A percentile compares a stretch with the other conserved stretches of the same genome.
Conservation (phyloP, 2,329 filamentous ascomycete genomes). For the Knoxdaviesia proteae region DNA sequence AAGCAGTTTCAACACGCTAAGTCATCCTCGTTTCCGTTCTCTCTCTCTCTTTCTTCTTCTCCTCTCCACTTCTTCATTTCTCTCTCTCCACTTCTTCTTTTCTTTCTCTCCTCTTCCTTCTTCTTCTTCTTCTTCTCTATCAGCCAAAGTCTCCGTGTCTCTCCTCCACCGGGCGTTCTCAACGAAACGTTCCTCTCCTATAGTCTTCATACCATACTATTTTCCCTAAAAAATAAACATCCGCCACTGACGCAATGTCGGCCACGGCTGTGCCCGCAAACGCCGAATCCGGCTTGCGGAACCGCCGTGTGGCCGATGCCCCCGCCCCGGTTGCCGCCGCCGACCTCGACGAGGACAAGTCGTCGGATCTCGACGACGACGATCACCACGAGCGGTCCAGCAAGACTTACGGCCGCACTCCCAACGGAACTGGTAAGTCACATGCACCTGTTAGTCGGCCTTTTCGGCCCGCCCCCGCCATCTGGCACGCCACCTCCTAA, state of each 20-base stretch:
- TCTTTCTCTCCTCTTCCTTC: not conserved
- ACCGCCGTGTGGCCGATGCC: conserved; percentile 2
- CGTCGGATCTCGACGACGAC: conserved; percentile 22
- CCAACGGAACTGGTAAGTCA: conserved; percentile 60
- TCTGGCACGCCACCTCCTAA: too few species aligned
- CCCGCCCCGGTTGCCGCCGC: conserved; percentile 1
- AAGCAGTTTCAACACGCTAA: not conserved
- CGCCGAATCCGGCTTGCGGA: conserved; percentile 1
- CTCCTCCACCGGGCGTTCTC: too few species aligned
- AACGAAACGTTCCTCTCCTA: too few species aligned
- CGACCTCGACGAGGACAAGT: conserved; percentile 2
- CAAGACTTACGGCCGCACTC: conserved; percentile 80
- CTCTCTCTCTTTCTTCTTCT: not conserved
- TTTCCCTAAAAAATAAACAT: too few species aligned
- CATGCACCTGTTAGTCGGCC: too few species aligned
- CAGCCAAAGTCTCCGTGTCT: too few species aligned
- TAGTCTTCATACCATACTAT: too few species aligned
- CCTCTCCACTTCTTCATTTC: not conserved
- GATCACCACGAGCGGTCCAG: conserved; percentile 32
- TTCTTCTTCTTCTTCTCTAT: too few species aligned
- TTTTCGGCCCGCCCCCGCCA: too few species aligned
- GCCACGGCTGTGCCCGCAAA: too few species aligned
- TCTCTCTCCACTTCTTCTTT: not conserved
- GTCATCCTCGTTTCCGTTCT: not conserved
- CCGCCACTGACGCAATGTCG: too few species aligned